These are phyloP conservation scores for Leishmania gerbilli DNA, from an alignment of 208 protist genomes.

Conservation along the genomic window DNA sequence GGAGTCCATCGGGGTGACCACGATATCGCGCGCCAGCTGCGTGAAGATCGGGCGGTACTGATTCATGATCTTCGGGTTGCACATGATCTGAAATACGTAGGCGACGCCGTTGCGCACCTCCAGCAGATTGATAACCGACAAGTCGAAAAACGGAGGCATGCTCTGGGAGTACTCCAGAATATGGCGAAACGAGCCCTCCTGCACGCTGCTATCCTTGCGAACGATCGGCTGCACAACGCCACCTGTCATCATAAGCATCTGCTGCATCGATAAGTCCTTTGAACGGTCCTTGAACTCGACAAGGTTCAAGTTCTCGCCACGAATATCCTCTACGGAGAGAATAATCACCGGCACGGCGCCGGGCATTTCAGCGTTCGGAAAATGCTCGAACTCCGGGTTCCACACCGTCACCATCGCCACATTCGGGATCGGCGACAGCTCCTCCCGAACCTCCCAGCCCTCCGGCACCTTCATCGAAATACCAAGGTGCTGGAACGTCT, in stretches of 20 bases:
- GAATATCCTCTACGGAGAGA: conserved; percentile 77
- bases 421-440: conserved; percentile 76
- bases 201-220: conserved; percentile 44
- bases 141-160: conserved; percentile 71
- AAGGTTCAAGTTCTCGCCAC: conserved; percentile 70
- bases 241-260: conserved; percentile 85
- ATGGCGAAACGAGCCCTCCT: conserved; percentile 64
- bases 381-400: conserved; percentile 64
- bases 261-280: conserved; percentile 67
- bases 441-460: conserved; percentile 71
- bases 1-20: conserved; percentile 42
- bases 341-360: conserved; percentile 68
- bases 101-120: conserved; percentile 72
- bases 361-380: conserved; percentile 38
- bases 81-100: conserved; percentile 86
- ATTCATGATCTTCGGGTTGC: conserved; percentile 60
- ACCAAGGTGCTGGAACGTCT: conserved; percentile 46
- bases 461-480: conserved; percentile 53
- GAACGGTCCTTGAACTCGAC: conserved; percentile 79
- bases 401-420: conserved; percentile 78
- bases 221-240: conserved; percentile 64
- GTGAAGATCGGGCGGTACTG: conserved; percentile 62
- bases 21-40: conserved; percentile 57
- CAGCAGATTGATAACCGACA: conserved; percentile 73
- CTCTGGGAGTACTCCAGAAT: conserved; percentile 67